phyloP scores from a whole-genome alignment of 768 basidiomycete species.

The Tylopilus balloui region DNA sequence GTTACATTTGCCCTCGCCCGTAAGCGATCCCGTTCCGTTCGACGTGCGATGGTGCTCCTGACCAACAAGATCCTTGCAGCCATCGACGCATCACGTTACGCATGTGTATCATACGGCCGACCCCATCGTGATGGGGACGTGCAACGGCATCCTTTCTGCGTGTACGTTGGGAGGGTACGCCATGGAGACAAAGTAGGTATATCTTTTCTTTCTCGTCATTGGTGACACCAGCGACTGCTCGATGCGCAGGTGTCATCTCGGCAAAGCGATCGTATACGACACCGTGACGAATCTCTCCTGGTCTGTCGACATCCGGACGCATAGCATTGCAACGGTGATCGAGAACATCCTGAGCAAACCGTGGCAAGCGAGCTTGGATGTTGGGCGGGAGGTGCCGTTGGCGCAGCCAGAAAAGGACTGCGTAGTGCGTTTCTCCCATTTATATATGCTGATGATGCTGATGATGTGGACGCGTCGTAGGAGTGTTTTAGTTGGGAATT shows the following conservation, averaged over 20 bases:
- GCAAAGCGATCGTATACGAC: conserved; percentile 84
- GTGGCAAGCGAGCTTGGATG: conserved; percentile 63
- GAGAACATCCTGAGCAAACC: conserved; percentile 65
- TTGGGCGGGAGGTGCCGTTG: conserved; percentile 60
- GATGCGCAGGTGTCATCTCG: conserved; percentile 69
- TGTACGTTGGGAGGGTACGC: conserved; percentile 90
- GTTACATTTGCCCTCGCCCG: conserved; percentile 83
- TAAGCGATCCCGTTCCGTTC: conserved; percentile 33
- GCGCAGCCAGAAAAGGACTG: conserved; percentile 58
- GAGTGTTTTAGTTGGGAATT: conserved; percentile 74
- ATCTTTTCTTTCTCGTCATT: background rate
- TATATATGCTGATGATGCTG: background rate
- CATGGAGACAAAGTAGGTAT: conserved; percentile 66
- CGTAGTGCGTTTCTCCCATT: conserved; percentile 50
- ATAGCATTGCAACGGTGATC: conserved; percentile 76
- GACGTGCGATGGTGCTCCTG: background rate
- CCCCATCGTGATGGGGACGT: conserved; percentile 88
- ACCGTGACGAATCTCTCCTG: conserved; percentile 84
- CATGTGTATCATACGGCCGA: conserved; percentile 95
- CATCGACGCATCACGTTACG: conserved; percentile 73
- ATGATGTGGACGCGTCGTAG: conserved; percentile 31
- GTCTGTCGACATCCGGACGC: conserved; percentile 77
- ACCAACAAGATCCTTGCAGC: conserved; percentile 36
- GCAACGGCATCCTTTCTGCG: conserved; percentile 73
- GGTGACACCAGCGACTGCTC: background rate